phyloP scores from a whole-genome alignment of 352 stramenopile genomes.

The Globisporangium heterothallicum region DNA sequence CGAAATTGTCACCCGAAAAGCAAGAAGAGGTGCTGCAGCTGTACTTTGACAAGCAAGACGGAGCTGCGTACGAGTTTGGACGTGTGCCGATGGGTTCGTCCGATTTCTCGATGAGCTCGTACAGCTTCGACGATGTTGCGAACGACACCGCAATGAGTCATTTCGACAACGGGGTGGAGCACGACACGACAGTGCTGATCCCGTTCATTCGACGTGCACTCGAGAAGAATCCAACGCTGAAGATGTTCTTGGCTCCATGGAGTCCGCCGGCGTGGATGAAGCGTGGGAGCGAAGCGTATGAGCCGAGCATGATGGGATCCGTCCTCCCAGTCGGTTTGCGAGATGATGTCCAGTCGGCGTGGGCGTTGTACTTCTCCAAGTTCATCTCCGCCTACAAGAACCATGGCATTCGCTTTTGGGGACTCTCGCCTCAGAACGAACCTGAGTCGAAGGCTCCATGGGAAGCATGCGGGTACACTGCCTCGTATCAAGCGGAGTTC shows the following conservation, averaged over 20 bases:
- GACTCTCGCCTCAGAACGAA: slow-evolving; percentile 89
- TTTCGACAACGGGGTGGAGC: slow-evolving; percentile 71
- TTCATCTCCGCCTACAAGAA: slow-evolving; percentile 90
- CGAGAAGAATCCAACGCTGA: slow-evolving; percentile 57
- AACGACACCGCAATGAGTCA: slow-evolving; percentile 65
- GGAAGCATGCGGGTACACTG: slow-evolving; percentile 62
- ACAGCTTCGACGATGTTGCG: slow-evolving; percentile 82
- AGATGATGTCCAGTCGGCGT: slow-evolving; percentile 50
- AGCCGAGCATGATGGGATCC: slow-evolving; percentile 61
- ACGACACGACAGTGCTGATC: slow-evolving; percentile 81
- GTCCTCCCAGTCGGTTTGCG: slow-evolving; percentile 42
- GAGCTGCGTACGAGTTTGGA: slow-evolving; percentile 83
- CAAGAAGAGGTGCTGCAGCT: slow-evolving; percentile 82
- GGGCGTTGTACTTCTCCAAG: slow-evolving; percentile 90
- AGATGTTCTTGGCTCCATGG: slow-evolving; percentile 87
- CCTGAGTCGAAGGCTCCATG: slow-evolving; percentile 69
- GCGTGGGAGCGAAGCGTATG: slow-evolving; percentile 32
- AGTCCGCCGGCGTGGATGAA: slow-evolving; percentile 88
- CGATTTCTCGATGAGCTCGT: slow-evolving; percentile 85
- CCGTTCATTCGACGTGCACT: slow-evolving; percentile 73
- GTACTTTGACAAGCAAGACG: slow-evolving; percentile 82
- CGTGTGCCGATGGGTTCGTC: slow-evolving; percentile 89
- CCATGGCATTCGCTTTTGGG: slow-evolving; percentile 82
- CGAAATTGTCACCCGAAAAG: slow-evolving; percentile 63
- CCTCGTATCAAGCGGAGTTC: slow-evolving; percentile 64